Evolutionary conservation across 2,329 filamentous ascomycete species (phyloP).

Genomic region (Diaporthe amygdali): DNA sequence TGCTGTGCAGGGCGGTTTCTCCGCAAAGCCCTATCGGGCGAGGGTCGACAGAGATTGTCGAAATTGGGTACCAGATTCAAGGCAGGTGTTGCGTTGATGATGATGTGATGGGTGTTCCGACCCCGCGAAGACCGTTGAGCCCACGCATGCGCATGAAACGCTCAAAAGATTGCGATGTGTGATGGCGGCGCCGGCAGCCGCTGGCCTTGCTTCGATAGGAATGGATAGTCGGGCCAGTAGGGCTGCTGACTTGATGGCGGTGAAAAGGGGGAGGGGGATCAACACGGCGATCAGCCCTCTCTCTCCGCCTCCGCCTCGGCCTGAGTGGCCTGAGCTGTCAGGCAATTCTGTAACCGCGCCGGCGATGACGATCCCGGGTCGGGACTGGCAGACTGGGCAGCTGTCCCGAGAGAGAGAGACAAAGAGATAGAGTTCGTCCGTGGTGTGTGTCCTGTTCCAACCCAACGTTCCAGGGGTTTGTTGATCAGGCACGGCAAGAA

Average conservation of each 20-base stretch:
- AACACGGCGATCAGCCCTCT: slow-evolving; percentile 7
- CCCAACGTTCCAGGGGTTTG: not conserved
- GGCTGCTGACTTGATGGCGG: not conserved
- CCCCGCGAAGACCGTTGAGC: not conserved
- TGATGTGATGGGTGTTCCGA: slow-evolving; percentile 8
- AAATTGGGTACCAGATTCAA: not conserved
- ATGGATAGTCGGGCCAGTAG: slow-evolving; percentile 10
- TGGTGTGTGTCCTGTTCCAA: not conserved
- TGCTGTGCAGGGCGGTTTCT: slow-evolving; percentile 7
- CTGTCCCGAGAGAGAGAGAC: not conserved
- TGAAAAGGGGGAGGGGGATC: slow-evolving; percentile 6
- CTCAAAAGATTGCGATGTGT: slow-evolving; percentile 7
- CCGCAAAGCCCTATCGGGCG: slow-evolving; percentile 19
- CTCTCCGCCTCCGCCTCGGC: not conserved
- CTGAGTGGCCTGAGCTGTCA: not conserved
- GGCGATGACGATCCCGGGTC: not conserved
- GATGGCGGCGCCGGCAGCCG: slow-evolving; percentile 7
- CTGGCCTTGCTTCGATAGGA: slow-evolving; percentile 10
- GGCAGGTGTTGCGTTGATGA: not conserved
- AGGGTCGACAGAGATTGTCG: slow-evolving; percentile 13
- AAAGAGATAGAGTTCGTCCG: not conserved
- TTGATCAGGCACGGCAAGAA: slow-evolving; percentile 4
- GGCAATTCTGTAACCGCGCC: not conserved
- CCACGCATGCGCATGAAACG: slow-evolving; percentile 5
- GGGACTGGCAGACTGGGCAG: not conserved